Base-by-base conservation (phyloP, 805 yeast genomes). In the Teunomyces aglyptinius region DNA sequence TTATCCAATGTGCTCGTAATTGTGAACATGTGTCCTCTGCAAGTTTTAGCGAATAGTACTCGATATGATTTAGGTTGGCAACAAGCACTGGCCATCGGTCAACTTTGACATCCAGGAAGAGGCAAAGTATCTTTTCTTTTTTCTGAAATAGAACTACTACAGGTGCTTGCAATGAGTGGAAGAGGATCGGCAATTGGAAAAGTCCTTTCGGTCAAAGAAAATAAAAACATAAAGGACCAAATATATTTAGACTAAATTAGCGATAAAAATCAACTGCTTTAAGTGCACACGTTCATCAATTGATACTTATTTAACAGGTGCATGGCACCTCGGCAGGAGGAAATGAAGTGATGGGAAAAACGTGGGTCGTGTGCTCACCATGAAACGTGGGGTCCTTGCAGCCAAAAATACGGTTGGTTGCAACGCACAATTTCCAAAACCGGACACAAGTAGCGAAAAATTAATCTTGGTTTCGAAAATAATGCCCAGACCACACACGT, bases 351-450 rank as follows among this genome's bases (percentile, higher is more conserved):
- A 31, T 15, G 10, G 15, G 5, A 5, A 36, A 22, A 36, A 47
- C 49, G 49, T 47, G 49, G 49, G 49, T 31, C 49, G 47, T 47
- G 49, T 33, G 38, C 29, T 16, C 12, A 29, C 38, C 49, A 13
- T 16, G 28, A 41, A 43, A 47, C 47, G 49, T 47, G 49, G 47
- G 44, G 38, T 5, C 24, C 24, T n/a, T 36, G 39, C 39, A 36
- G 39, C 39, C 28, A 36, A 18, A 18, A 20, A 8, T n/a, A 22
- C 19, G 38, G 13, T 6, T 6, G 10, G n/a, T 11, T 19, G 22
- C 13, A 12, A 34, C 13, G 18, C 16, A 34, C 16, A 34, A 34
- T 34, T 7, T 10, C 24, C 38, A 19, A 6, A 11, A 34, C 8
- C 3, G 38, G 38, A 19, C 38, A 34, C 19, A 19, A 11, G 38